phyloP scores from a whole-genome alignment of 306 rosid genomes.

The Senna siamea region DNA sequence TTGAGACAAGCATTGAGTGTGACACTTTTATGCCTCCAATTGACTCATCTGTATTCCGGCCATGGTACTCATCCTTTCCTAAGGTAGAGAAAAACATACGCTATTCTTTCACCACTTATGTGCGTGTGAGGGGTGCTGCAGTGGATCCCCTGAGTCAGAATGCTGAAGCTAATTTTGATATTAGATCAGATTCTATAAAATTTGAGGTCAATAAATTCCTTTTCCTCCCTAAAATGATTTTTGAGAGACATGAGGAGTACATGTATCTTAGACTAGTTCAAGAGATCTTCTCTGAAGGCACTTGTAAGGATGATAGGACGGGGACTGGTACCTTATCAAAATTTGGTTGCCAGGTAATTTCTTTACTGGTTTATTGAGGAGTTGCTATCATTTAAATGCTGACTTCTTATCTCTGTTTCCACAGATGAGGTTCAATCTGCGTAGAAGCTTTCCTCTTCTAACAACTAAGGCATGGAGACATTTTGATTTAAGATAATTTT shows the following conservation, averaged over 20 bases:
- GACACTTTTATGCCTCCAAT: conserved; percentile 78
- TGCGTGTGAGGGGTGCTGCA: conserved; percentile 74
- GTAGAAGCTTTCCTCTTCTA: conserved; percentile 84
- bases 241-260: conserved; percentile 87
- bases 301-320: conserved; percentile 84
- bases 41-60: conserved; percentile 76
- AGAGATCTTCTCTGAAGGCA: conserved; percentile 83
- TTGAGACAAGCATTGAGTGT: conserved; percentile 75
- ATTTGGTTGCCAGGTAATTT: conserved; percentile 90
- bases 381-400: conserved; percentile 24
- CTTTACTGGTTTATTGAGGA: conserved; percentile 34
- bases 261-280: conserved; percentile 75
- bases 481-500: background rate
- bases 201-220: conserved; percentile 73
- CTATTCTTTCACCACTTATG: conserved; percentile 72
- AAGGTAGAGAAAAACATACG: conserved; percentile 72
- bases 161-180: conserved; percentile 45
- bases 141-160: conserved; percentile 51
- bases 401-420: conserved; percentile 29
- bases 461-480: conserved; percentile 71
- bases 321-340: conserved; percentile 95
- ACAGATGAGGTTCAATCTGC: conserved; percentile 92
- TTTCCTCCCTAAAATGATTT: conserved; percentile 85
- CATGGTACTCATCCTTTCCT: conserved; percentile 94
- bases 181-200: conserved; percentile 44